Conservation (phyloP, 495 filamentous ascomycete genomes). For the Lindgomyces ingoldianus region DNA sequence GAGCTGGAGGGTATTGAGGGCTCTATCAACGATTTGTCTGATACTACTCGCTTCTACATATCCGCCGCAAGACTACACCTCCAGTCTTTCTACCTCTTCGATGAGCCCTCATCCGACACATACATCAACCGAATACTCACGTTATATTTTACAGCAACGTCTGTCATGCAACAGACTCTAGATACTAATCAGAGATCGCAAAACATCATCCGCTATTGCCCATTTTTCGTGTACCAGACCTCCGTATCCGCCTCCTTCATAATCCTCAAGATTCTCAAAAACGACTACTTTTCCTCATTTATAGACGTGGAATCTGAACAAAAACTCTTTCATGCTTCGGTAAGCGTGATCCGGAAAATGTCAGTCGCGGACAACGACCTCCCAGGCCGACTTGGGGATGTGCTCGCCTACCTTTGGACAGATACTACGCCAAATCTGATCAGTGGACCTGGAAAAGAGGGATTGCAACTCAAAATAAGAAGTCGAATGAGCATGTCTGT, state of each 20-base stretch:
- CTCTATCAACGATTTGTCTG: neutral
- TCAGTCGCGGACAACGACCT: conserved; percentile 10
- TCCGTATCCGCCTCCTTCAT: conserved; percentile 13
- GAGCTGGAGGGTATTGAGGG: conserved; percentile 7
- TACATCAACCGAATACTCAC: conserved; percentile 6
- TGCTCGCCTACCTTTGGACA: conserved; percentile 1
- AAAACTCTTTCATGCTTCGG: neutral
- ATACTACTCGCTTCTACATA: conserved; percentile 8
- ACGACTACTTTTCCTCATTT: conserved; percentile 16
- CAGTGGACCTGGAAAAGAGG: conserved; percentile 10
- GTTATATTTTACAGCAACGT: conserved; percentile 7
- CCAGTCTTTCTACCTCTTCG: conserved; percentile 15
- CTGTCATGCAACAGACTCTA: conserved; percentile 8
- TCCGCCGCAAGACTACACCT: conserved; percentile 10
- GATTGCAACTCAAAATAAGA: conserved; percentile 1
- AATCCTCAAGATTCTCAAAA: conserved; percentile 11
- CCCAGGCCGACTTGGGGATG: neutral
- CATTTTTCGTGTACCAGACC: neutral
- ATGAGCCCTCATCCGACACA: conserved; percentile 8
- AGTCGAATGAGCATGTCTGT: conserved; percentile 18
- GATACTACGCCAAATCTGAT: neutral
- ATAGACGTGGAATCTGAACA: neutral
- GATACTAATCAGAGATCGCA: neutral
- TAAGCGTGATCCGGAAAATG: neutral
- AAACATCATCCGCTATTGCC: neutral